Evolutionary conservation across 73 alveolate genomes (phyloP).

Genomic region (Blepharisma stoltei): DNA sequence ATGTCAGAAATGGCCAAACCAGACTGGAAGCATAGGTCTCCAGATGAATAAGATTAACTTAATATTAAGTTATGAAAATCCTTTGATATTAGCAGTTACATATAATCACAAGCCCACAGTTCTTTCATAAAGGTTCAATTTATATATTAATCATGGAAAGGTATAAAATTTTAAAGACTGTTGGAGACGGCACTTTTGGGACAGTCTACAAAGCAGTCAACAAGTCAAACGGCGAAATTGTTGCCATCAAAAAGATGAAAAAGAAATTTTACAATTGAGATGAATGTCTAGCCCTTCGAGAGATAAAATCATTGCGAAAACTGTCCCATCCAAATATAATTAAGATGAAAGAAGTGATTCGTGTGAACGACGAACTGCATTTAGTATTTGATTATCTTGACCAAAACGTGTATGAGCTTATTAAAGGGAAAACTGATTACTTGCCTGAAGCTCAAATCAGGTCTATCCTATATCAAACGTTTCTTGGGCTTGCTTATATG

Average conservation of each 20-base stretch:
- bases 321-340: slow-evolving; percentile 78
- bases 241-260: slow-evolving; percentile 82
- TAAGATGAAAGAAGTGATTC: slow-evolving; percentile 75
- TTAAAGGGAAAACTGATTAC: slow-evolving; percentile 66
- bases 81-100: too few relatives aligned
- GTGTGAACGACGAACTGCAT: slow-evolving; percentile 88
- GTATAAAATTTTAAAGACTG: slow-evolving; percentile 68
- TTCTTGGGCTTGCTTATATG: slow-evolving; percentile 96
- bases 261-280: slow-evolving; percentile 88
- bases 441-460: slow-evolving; percentile 89
- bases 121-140: neutral
- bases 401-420: slow-evolving; percentile 77
- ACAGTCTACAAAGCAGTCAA: slow-evolving; percentile 79
- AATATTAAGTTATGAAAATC: too few relatives aligned
- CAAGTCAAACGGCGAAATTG: slow-evolving; percentile 77
- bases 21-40: too few relatives aligned
- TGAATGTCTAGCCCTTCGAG: slow-evolving; percentile 97
- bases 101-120: too few relatives aligned
- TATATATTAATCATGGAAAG: slow-evolving; percentile 63
- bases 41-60: too few relatives aligned
- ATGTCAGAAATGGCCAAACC: too few relatives aligned
- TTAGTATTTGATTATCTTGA: slow-evolving; percentile 98
- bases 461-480: slow-evolving; percentile 88
- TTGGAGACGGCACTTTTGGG: slow-evolving; percentile 85
- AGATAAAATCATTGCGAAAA: slow-evolving; percentile 94